Evolutionary conservation across 2,329 filamentous ascomycete species (phyloP).

Genomic region (Thyridium curvatum): DNA sequence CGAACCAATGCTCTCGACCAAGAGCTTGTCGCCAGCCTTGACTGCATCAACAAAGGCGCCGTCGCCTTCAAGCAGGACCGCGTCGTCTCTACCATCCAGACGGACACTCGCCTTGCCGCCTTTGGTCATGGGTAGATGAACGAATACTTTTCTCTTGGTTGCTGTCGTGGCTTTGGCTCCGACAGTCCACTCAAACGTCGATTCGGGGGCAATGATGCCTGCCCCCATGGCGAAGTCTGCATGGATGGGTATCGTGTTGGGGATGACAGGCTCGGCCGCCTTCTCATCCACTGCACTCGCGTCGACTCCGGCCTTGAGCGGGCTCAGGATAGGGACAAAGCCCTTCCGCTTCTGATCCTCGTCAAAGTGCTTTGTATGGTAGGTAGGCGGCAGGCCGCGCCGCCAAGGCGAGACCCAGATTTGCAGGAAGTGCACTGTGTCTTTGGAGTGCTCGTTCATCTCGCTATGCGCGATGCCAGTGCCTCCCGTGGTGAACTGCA

Average conservation of each 20-base stretch:
- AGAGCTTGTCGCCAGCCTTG: constrained; percentile 56
- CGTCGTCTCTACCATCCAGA: constrained; percentile 59
- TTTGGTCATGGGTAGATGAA: constrained; percentile 75
- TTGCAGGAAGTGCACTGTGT: constrained; percentile 78
- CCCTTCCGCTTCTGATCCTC: constrained; percentile 66
- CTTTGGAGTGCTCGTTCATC: constrained; percentile 65
- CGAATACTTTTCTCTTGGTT: constrained; percentile 65
- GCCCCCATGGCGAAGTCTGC: constrained; percentile 81
- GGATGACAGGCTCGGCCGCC: constrained; percentile 52
- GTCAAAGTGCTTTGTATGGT: constrained; percentile 67
- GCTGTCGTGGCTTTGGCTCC: constrained; percentile 50
- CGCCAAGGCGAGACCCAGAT: constrained; percentile 84
- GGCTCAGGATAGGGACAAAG: constrained; percentile 72
- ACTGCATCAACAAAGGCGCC: constrained; percentile 68
- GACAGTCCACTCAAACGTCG: constrained; percentile 64
- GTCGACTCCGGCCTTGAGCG: constrained; percentile 58
- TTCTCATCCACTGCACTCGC: constrained; percentile 58
- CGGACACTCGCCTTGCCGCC: constrained; percentile 66
- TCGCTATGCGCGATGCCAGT: constrained; percentile 76
- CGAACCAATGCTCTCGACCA: constrained; percentile 61
- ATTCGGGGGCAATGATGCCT: constrained; percentile 60
- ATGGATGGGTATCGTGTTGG: constrained; percentile 73
- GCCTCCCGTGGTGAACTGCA: constrained; percentile 87
- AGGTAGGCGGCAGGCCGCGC: constrained; percentile 63
- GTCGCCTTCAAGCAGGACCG: constrained; percentile 68